A percentile compares a stretch with the other conserved stretches of the same genome.
Evolutionary conservation across 768 basidiomycete genomes (phyloP).

Genomic region (Myochromella boudieri): DNA sequence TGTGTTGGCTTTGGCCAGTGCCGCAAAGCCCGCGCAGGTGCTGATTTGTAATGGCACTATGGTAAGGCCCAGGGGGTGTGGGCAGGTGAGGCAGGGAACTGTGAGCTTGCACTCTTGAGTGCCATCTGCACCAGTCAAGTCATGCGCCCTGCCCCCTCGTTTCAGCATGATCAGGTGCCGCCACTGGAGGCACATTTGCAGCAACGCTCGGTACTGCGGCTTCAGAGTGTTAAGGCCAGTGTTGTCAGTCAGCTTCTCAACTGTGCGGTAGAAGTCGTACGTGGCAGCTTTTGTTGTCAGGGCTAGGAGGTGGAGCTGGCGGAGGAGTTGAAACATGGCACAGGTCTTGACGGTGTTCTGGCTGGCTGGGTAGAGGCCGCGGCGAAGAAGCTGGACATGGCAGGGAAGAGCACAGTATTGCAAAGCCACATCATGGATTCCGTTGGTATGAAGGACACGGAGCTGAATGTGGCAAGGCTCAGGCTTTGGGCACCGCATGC

Average conservation of each 20-base stretch:
- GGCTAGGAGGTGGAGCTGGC: conserved; percentile 24
- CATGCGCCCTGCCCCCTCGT: conserved; percentile 22
- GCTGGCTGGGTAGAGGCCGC: conserved; percentile 21
- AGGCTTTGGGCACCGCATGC: conserved; percentile 8
- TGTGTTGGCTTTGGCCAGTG: conserved; percentile 22
- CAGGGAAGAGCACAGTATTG: conserved; percentile 10
- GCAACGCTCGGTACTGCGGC: conserved; percentile 15
- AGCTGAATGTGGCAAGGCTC: conserved; percentile 1
- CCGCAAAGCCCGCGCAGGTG: conserved; percentile 26
- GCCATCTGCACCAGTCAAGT: conserved; percentile 14
- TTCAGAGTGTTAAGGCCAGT: conserved; percentile 12
- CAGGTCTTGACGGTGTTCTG: conserved; percentile 18
- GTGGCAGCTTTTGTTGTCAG: conserved; percentile 26
- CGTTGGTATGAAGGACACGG: conserved; percentile 17
- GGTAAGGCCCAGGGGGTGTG: conserved; percentile 17
- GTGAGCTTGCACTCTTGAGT: conserved; percentile 24
- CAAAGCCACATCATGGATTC: conserved; percentile 17
- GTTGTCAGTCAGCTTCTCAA: conserved; percentile 27
- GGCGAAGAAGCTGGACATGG: conserved; percentile 22
- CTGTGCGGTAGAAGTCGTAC: conserved; percentile 29
- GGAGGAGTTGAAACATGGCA: conserved; percentile 25
- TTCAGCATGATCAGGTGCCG: conserved; percentile 24
- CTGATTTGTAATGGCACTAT: conserved; percentile 18
- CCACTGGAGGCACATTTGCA: conserved; percentile 19
- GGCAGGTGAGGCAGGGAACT: conserved; percentile 27